Percentiles rank a stretch among this genome's conserved stretches.
These are phyloP conservation scores for Chrysoporthe cubensis DNA, from an alignment of 2,329 filamentous ascomycete species.

Conservation along the genomic window DNA sequence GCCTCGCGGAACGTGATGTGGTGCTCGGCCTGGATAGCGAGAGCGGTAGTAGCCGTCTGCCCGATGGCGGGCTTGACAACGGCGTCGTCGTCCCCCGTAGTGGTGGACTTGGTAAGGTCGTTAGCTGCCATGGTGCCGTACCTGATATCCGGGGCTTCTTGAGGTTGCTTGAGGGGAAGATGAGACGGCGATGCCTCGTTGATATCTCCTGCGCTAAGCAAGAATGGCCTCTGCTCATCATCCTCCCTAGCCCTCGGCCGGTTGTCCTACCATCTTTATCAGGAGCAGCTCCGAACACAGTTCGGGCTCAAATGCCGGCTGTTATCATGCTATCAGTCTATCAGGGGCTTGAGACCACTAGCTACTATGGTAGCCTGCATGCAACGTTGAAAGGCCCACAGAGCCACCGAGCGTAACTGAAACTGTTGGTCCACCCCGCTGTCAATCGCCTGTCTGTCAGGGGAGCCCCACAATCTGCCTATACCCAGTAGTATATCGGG, in stretches of 20 bases:
- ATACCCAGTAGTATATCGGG: too few species aligned
- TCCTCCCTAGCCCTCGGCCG: not conserved
- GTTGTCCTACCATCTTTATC: not conserved
- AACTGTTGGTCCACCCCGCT: too few species aligned
- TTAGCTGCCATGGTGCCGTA: slow-evolving; percentile 17
- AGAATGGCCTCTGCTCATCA: not conserved
- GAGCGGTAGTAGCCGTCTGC: slow-evolving; percentile 23
- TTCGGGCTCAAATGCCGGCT: not conserved
- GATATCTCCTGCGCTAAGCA: not conserved
- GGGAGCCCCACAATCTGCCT: too few species aligned
- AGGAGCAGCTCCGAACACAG: not conserved
- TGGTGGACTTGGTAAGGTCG: slow-evolving; percentile 18
- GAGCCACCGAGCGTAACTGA: too few species aligned
- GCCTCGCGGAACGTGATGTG: slow-evolving; percentile 46
- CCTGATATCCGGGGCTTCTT: not conserved
- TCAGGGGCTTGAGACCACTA: too few species aligned
- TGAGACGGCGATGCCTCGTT: not conserved
- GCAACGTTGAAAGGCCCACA: too few species aligned
- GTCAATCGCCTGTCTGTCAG: too few species aligned
- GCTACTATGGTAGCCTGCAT: too few species aligned
- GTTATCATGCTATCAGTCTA: not conserved
- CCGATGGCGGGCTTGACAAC: slow-evolving; percentile 22
- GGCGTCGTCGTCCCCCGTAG: slow-evolving; percentile 16
- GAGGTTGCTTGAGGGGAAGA: not conserved
- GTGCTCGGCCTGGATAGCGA: slow-evolving; percentile 46